phyloP scores from a whole-genome alignment of 2,329 filamentous ascomycete species.

The Zarea fungicola region DNA sequence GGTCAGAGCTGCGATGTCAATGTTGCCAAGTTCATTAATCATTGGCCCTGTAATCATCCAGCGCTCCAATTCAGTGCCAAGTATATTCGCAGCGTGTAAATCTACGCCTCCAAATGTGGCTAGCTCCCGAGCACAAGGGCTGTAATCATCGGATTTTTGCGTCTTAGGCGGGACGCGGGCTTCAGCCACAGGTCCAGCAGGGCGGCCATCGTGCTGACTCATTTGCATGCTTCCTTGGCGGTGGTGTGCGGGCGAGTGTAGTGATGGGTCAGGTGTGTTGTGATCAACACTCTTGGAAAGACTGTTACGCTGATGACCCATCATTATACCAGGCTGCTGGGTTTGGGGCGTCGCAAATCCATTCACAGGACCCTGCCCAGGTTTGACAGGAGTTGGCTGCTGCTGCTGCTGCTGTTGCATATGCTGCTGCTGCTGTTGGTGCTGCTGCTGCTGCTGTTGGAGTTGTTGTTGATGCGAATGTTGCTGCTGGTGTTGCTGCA shows the following conservation, averaged over 20 bases:
- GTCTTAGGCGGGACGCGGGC: conserved; percentile 32
- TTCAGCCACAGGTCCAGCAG: conserved; percentile 17
- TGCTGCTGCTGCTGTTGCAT: not conserved
- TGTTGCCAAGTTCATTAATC: conserved; percentile 73
- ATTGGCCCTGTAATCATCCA: conserved; percentile 71
- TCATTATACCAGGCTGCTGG: conserved; percentile 19
- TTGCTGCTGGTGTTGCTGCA: conserved; percentile 28
- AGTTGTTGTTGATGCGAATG: conserved; percentile 21
- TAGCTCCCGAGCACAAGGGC: conserved; percentile 48
- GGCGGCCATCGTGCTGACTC: conserved; percentile 30
- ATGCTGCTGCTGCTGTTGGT: conserved; percentile 15
- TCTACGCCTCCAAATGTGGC: conserved; percentile 68
- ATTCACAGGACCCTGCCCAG: conserved; percentile 32
- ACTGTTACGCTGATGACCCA: conserved; percentile 44
- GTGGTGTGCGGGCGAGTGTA: conserved; percentile 31
- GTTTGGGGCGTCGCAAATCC: conserved; percentile 32
- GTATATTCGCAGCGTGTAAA: conserved; percentile 55
- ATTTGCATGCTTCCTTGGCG: conserved; percentile 30
- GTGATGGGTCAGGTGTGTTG: conserved; percentile 16
- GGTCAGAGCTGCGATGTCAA: conserved; percentile 85
- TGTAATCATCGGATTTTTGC: conserved; percentile 48
- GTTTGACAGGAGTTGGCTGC: conserved; percentile 33
- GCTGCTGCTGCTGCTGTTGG: conserved; percentile 24
- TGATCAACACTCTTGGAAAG: conserved; percentile 48
- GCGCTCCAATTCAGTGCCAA: conserved; percentile 62